Evolutionary conservation across 2,329 filamentous ascomycete species (phyloP).

Genomic region (Xylariomycetidae sp.): DNA sequence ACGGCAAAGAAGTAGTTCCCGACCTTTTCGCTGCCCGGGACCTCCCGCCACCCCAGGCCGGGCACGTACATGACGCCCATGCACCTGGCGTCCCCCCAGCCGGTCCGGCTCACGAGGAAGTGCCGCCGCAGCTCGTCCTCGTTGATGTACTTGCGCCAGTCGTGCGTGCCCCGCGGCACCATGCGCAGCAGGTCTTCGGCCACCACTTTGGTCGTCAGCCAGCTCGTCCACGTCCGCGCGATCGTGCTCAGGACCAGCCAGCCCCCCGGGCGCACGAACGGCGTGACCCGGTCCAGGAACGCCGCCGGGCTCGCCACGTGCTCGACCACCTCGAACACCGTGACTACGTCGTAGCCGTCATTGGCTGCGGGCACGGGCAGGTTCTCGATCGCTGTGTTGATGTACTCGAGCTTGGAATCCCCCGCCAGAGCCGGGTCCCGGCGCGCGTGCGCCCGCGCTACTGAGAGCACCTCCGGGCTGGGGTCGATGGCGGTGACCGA

Average conservation of each 20-base stretch:
- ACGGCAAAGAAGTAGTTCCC: slow-evolving; percentile 97
- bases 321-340: slow-evolving; percentile 91
- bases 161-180: slow-evolving; percentile 89
- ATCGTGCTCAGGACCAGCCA: slow-evolving; percentile 95
- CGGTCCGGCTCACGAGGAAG: slow-evolving; percentile 44
- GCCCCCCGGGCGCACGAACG: slow-evolving; percentile 81
- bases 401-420: slow-evolving; percentile 66
- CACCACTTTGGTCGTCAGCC: slow-evolving; percentile 86
- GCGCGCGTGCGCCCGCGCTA: slow-evolving; percentile 72
- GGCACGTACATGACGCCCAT: slow-evolving; percentile 90
- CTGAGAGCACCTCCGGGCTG: slow-evolving; percentile 64
- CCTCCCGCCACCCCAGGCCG: slow-evolving; percentile 82
- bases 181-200: slow-evolving; percentile 85
- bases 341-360: slow-evolving; percentile 70
- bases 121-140: slow-evolving; percentile 65
- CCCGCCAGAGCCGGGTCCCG: slow-evolving; percentile 65
- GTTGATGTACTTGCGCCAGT: slow-evolving; percentile 95
- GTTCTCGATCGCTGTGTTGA: slow-evolving; percentile 72
- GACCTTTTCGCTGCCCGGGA: slow-evolving; percentile 73
- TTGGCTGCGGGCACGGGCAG: slow-evolving; percentile 41
- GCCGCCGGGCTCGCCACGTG: slow-evolving; percentile 73
- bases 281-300: slow-evolving; percentile 68
- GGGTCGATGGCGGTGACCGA: slow-evolving; percentile 76
- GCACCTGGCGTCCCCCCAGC: slow-evolving; percentile 56
- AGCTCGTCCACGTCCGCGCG: slow-evolving; percentile 81